These are phyloP conservation scores for Bolboschoenus planiculmis DNA, from an alignment of 176 grass and related monocot species.

Conservation along the genomic window DNA sequence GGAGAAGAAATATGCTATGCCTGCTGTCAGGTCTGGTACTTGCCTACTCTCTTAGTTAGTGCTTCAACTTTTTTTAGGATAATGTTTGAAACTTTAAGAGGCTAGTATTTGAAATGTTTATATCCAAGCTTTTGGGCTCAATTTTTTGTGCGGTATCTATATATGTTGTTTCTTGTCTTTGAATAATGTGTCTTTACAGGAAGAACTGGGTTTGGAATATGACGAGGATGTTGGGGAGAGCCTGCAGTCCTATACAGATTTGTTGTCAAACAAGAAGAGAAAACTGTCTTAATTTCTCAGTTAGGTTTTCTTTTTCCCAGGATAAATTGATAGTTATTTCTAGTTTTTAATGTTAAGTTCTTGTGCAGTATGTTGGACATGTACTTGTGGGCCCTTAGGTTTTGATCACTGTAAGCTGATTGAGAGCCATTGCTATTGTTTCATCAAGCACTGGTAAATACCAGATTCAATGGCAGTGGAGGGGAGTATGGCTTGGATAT, in stretches of 20 bases:
- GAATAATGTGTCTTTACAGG: slow-evolving; percentile 35
- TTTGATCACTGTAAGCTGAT: not conserved
- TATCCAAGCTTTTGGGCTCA: not conserved
- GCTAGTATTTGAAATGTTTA: not conserved
- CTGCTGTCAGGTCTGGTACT: not conserved
- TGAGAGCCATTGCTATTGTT: not conserved
- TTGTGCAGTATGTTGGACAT: slow-evolving; percentile 11
- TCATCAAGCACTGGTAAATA: not conserved
- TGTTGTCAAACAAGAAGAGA: slow-evolving; percentile 58
- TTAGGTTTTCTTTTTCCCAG: not conserved
- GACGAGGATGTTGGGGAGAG: slow-evolving; percentile 81
- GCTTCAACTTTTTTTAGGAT: not conserved
- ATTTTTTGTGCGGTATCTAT: not conserved
- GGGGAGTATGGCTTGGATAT: not conserved
- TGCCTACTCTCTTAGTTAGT: not conserved
- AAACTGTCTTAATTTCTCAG: slow-evolving; percentile 37
- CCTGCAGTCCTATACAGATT: slow-evolving; percentile 56
- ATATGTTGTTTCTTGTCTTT: not conserved
- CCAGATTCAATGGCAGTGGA: not conserved
- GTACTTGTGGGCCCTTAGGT: not conserved
- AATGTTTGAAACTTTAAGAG: not conserved
- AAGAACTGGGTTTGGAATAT: slow-evolving; percentile 94
- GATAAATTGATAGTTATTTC: slow-evolving; percentile 16
- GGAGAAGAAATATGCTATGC: not conserved
- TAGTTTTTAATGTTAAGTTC: not conserved